A percentile compares a stretch with the other conserved stretches of the same genome.
Conservation (phyloP, 306 rosid species). For the Ammopiptanthus mongolicus region DNA sequence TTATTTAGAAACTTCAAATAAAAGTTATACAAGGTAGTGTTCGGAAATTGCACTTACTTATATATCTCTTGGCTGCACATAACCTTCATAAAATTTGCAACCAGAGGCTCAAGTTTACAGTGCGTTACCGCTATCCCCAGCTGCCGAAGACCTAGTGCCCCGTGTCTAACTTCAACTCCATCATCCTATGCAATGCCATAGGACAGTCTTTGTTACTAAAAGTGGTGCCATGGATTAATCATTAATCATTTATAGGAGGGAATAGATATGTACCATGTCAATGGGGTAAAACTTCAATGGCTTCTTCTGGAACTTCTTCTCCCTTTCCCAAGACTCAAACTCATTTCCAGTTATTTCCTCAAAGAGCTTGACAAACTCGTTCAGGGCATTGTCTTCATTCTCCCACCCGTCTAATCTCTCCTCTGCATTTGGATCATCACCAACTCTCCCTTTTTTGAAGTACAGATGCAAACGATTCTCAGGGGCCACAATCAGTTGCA, state of each 20-base stretch:
- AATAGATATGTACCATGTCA: conserved; percentile 58
- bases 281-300: conserved; percentile 63
- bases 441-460: conserved; percentile 75
- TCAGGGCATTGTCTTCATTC: conserved; percentile 41
- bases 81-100: conserved; percentile 77
- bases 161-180: conserved; percentile 85
- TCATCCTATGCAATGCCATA: conserved; percentile 46
- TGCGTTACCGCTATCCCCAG: conserved; percentile 64
- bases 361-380: conserved; percentile 65
- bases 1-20: neutral
- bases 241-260: neutral
- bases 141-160: conserved; percentile 66
- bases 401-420: conserved; percentile 67
- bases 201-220: neutral
- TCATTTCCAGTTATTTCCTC: conserved; percentile 78
- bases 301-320: conserved; percentile 74
- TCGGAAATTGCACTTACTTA: conserved; percentile 34
- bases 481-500: conserved; percentile 65
- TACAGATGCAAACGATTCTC: conserved; percentile 50
- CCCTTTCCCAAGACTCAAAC: conserved; percentile 79
- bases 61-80: conserved; percentile 78
- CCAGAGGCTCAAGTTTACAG: conserved; percentile 62
- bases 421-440: conserved; percentile 70
- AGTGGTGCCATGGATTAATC: neutral
- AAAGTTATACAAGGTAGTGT: neutral